Evolutionary conservation across 805 yeast species (phyloP), one percentile per base, ranked within the genome.

Genomic region (Starmera caribaea): DNA sequence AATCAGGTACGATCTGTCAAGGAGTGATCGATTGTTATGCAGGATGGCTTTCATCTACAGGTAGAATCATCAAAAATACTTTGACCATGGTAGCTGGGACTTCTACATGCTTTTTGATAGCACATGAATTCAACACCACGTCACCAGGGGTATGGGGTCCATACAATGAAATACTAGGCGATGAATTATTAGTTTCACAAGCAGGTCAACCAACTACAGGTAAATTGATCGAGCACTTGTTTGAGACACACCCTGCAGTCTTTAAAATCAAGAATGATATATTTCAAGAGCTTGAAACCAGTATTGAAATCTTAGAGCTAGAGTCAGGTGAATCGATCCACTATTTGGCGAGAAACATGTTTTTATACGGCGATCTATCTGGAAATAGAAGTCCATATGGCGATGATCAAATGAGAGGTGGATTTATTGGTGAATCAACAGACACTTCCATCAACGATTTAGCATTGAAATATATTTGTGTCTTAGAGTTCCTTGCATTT

Each of bases 161-260:
- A 0, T 76, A 70, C 47, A 46, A 58, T 2, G 59, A 65, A 31
- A 52, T 71, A 5, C 40, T 66, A 2, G 49, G 52, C 1, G 57
- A 44, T 5, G 26, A 9, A 5, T 41, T 49, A 16, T 45, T 49
- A 16, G 61, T 74, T 2, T 76, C 68, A 37, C 74, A 75, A 44
- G 74, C 72, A 37, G 84, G 84, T 0, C 73, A 71, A 41, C 72
- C 81, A 4, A 74, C 79, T 12, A 68, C 81, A 0, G 84, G 84
- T 4, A 62, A 67, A 38, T 55, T 76, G 7, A 59, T 72, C 24
- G 76, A 73, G 42, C 65, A 68, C 33, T 51, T 76, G 4, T 69
- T 73, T 40, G 56, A 61, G 9, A 59, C 67, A 1, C 73, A 68
- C 43, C 66, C 66, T 1, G 63, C 65, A 2, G 51, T 48, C 28